Percentiles rank a stretch among this genome's conserved stretches.
These are phyloP conservation scores for Penicillium sp. DNA, from an alignment of 2,329 filamentous ascomycete genomes.

Conservation along the genomic window DNA sequence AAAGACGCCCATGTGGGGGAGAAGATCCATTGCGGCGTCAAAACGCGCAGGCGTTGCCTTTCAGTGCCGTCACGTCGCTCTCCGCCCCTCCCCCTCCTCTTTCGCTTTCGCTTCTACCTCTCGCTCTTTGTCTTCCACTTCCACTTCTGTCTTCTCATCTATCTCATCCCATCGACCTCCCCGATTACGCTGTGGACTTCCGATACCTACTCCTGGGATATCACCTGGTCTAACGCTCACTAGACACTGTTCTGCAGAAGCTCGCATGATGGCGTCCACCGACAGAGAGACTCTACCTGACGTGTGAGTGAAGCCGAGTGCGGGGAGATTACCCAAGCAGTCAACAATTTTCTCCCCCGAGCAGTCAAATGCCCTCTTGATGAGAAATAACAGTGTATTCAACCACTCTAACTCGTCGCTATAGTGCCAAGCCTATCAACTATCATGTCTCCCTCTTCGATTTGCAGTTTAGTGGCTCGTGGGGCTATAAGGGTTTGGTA, in stretches of 20 bases:
- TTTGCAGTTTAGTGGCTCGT: constrained; percentile 70
- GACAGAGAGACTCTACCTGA: constrained; percentile 54
- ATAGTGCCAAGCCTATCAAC: constrained; percentile 77
- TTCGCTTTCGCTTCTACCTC: constrained; percentile 27
- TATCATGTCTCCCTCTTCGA: constrained; percentile 82
- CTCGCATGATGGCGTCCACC: constrained; percentile 47
- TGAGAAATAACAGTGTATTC: background rate
- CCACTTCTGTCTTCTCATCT: constrained; percentile 15
- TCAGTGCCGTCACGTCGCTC: constrained; percentile 33
- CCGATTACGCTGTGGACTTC: constrained; percentile 21
- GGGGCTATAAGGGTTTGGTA: constrained; percentile 84
- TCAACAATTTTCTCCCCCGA: background rate
- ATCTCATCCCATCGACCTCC: constrained; percentile 24
- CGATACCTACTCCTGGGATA: constrained; percentile 21
- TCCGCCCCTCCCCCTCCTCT: constrained; percentile 34
- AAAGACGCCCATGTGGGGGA: constrained; percentile 40
- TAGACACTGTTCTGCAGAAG: constrained; percentile 48
- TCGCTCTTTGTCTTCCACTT: constrained; percentile 22
- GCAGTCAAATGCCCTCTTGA: background rate
- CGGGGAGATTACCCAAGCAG: background rate
- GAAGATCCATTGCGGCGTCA: constrained; percentile 37
- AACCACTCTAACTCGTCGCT: constrained; percentile 9
- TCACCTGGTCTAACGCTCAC: constrained; percentile 23
- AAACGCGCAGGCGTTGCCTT: constrained; percentile 34
- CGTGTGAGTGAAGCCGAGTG: constrained; percentile 38